Evolutionary conservation across 208 protist genomes (phyloP).

Genomic region (Porcisia hertigi): DNA sequence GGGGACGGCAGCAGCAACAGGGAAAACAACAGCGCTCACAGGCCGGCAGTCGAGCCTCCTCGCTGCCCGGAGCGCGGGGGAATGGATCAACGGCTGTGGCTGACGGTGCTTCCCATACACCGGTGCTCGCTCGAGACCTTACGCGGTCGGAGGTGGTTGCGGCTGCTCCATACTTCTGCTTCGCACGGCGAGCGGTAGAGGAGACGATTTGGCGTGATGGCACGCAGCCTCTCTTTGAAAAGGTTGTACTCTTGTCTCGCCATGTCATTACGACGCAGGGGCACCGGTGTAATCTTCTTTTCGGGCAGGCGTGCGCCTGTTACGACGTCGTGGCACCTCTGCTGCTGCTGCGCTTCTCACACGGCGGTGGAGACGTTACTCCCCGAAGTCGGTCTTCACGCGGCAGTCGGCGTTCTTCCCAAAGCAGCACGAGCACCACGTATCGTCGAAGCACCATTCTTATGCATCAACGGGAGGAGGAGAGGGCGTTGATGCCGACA

Average conservation of each 20-base stretch:
- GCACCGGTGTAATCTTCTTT: constrained; percentile 66
- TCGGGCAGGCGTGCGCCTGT: constrained; percentile 81
- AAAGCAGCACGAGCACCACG: constrained; percentile 6
- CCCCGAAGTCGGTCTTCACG: constrained; percentile 3
- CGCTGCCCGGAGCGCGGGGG: neutral
- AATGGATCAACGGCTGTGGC: neutral
- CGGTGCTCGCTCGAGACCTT: constrained; percentile 63
- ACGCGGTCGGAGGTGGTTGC: constrained; percentile 58
- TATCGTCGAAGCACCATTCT: constrained; percentile 28
- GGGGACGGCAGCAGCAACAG: constrained; percentile 31
- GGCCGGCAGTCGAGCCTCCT: constrained; percentile 2
- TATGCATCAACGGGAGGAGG: constrained; percentile 25
- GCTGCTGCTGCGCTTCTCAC: constrained; percentile 7
- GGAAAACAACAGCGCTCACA: constrained; percentile 6
- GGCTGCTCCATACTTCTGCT: constrained; percentile 80
- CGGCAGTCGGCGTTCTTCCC: constrained; percentile 11
- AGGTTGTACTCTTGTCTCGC: constrained; percentile 62
- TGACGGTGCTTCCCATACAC: constrained; percentile 22
- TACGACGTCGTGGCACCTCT: constrained; percentile 62
- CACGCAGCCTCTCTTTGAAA: constrained; percentile 57
- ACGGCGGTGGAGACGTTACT: neutral
- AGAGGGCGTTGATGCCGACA: constrained; percentile 11
- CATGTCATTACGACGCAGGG: constrained; percentile 61
- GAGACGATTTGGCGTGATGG: constrained; percentile 71
- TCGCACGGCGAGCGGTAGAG: constrained; percentile 60